Evolutionary conservation across 176 grass and related monocot species (phyloP), one percentile per base, ranked within the genome.

Genomic region (Poa annua): DNA sequence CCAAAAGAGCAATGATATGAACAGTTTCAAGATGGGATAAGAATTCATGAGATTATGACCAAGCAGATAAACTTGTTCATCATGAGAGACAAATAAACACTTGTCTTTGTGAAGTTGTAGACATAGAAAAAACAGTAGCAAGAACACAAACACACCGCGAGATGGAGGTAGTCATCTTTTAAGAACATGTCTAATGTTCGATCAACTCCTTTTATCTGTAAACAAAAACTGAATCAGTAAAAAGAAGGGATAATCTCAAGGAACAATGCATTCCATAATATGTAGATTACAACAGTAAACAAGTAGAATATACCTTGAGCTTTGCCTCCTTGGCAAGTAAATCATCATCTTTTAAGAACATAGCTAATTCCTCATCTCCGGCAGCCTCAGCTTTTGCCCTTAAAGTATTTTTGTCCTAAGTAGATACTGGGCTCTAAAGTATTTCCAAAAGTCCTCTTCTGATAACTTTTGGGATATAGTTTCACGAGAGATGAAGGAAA

Each of bases 371-470:
- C 79, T 98, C 95, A 89, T 98, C 95, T 67, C 89, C 92, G 69
- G 95, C 92, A 25, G 95, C 95, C 86, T 98, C 95, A 34, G 95
- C 95, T 62, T 83, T 81, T 76, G 95, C 95, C 55, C 71, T 77
- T 10, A 85, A 74, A 84, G 85, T 92, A 80, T 94, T 91, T 91
- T 98, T 42, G 92, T 95, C 82, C 85, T 95, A 66, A 95, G 84
- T n/a, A 98, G 85, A 85, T 95, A 95, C 74, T 98, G 92, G 77
- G 92, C 95, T 93, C 90, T 95, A 87, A 80, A 98, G 75, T 98
- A 95, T 86, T 98, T 88, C 95, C 95, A 98, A 80, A 98, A 98
- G 80, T 90, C 86, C 56, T 83, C 80, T 44, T 98, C 95, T 90
- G 90, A 81, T 88, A 98, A 83, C 92, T 95, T 54, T 66, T 54